Evolutionary conservation across 192 early-diverging fungal species (phyloP).

Genomic region (Linnemannia zychae): DNA sequence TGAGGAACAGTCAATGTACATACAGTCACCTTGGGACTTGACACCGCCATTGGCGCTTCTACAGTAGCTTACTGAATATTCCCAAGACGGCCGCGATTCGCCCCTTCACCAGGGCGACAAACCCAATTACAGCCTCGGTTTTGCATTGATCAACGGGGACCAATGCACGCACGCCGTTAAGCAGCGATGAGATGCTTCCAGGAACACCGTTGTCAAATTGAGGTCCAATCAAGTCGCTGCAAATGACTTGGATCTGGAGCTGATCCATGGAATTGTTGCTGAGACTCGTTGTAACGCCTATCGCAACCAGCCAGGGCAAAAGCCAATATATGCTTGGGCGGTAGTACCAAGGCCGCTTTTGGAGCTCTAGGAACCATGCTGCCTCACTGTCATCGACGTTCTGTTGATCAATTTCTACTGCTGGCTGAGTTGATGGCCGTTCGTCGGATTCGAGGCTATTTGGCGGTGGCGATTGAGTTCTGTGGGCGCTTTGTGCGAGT

Average conservation of each 20-base stretch:
- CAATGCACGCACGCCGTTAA: background rate
- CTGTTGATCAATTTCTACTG: background rate
- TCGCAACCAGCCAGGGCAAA: background rate
- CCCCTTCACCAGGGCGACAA: background rate
- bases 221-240: background rate
- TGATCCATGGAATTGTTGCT: background rate
- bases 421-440: background rate
- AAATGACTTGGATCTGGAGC: constrained; percentile 18
- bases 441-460: background rate
- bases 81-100: constrained; percentile 1
- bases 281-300: background rate
- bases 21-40: background rate
- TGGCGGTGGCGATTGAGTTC: background rate
- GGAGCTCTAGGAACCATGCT: constrained; percentile 8
- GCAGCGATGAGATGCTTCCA: background rate
- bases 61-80: constrained; percentile 15
- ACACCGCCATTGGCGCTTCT: too few species aligned
- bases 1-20: background rate
- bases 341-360: constrained; percentile 2
- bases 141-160: background rate
- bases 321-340: constrained; percentile 17
- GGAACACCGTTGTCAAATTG: background rate
- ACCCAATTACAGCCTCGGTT: constrained; percentile 8
- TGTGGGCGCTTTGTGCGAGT: background rate
- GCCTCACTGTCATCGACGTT: constrained; percentile 14